A percentile compares a stretch with the other conserved stretches of the same genome.
Evolutionary conservation across 768 basidiomycete species (phyloP).

Genomic region (Amanita pseudoporphyria): DNA sequence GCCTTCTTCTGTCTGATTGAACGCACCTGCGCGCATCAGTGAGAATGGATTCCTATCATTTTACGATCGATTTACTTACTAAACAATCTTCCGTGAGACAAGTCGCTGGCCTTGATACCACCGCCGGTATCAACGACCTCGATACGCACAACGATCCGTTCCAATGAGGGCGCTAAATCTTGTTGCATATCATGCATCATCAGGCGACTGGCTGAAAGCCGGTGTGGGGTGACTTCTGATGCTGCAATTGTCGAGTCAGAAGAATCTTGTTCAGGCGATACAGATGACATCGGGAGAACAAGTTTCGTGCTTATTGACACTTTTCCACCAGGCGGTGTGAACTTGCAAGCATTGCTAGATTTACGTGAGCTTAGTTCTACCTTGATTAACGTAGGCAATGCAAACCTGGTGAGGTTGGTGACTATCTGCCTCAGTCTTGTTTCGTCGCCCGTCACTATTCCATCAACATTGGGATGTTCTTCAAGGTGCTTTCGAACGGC

Average conservation of each 20-base stretch:
- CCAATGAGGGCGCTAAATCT: slow-evolving; percentile 27
- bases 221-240: slow-evolving; percentile 19
- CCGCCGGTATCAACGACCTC: slow-evolving; percentile 71
- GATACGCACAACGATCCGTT: slow-evolving; percentile 73
- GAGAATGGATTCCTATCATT: background rate
- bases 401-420: slow-evolving; percentile 73
- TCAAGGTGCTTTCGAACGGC: slow-evolving; percentile 30
- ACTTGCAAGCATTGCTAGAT: slow-evolving; percentile 68
- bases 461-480: slow-evolving; percentile 43
- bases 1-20: slow-evolving; percentile 73
- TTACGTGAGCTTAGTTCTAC: background rate
- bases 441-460: slow-evolving; percentile 77
- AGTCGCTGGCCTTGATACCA: slow-evolving; percentile 45
- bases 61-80: slow-evolving; percentile 32
- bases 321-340: slow-evolving; percentile 61
- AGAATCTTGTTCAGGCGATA: slow-evolving; percentile 9
- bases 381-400: background rate
- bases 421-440: slow-evolving; percentile 72
- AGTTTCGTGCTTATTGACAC: slow-evolving; percentile 61
- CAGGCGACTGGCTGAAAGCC: slow-evolving; percentile 30
- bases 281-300: slow-evolving; percentile 22
- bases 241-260: slow-evolving; percentile 5
- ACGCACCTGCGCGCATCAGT: slow-evolving; percentile 37
- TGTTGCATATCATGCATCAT: slow-evolving; percentile 41
- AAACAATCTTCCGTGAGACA: slow-evolving; percentile 62